These are phyloP conservation scores for Endogone sp. DNA, from an alignment of 192 early-diverging fungal species.

Conservation along the genomic window DNA sequence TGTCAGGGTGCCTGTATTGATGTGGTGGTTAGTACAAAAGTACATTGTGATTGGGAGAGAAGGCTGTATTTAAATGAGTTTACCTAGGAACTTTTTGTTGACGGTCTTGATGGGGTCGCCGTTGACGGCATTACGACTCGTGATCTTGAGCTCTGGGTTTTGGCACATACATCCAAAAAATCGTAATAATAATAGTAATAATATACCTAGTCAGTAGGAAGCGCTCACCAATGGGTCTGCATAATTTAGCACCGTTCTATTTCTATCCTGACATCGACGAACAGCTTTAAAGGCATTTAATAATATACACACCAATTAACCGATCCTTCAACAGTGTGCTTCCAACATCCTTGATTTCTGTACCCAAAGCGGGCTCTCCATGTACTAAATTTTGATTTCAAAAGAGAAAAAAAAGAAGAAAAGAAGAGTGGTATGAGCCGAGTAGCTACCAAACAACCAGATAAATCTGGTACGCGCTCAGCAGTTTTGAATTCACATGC, in stretches of 20 bases:
- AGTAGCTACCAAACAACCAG: too few relatives aligned
- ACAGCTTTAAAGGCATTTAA: too few relatives aligned
- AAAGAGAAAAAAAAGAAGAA: too few relatives aligned
- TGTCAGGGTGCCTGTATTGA: background rate
- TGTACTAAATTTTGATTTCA: slow-evolving; percentile 29
- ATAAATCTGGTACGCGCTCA: too few relatives aligned
- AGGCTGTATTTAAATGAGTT: background rate
- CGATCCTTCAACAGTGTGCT: slow-evolving; percentile 40
- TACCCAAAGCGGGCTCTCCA: slow-evolving; percentile 29
- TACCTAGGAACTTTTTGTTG: slow-evolving; percentile 19
- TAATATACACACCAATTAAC: slow-evolving; percentile 23
- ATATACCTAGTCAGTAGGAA: too few relatives aligned
- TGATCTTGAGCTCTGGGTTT: slow-evolving; percentile 12
- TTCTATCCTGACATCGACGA: too few relatives aligned
- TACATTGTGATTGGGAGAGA: too few relatives aligned
- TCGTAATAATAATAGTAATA: background rate
- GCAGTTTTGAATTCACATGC: too few relatives aligned
- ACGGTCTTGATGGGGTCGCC: slow-evolving; percentile 16
- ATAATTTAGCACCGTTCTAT: too few relatives aligned
- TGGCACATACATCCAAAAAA: background rate
- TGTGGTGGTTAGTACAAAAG: too few relatives aligned
- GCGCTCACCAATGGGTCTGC: too few relatives aligned
- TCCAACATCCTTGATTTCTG: slow-evolving; percentile 22
- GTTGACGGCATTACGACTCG: slow-evolving; percentile 1
- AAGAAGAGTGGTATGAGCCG: too few relatives aligned